phyloP scores from a whole-genome alignment of 2,329 filamentous ascomycete species.

The Aspergillus jensenii region DNA sequence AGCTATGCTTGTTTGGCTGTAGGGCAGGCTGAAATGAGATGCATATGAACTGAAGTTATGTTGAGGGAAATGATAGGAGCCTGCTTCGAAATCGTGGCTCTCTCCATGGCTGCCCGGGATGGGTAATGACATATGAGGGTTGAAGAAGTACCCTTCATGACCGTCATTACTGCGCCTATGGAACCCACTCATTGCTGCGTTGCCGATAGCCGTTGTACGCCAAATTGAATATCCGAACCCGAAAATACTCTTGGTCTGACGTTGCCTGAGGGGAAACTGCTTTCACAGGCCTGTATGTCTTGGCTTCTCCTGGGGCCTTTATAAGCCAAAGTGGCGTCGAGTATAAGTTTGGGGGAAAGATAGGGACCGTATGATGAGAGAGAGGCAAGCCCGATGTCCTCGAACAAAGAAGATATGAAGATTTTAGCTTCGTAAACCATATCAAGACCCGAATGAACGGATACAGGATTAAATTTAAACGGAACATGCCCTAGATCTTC shows the following conservation, averaged over 20 bases:
- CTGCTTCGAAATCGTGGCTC: conserved; percentile 32
- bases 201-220: background rate
- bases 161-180: conserved; percentile 39
- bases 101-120: conserved; percentile 32
- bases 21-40: conserved; percentile 36
- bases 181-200: conserved; percentile 38
- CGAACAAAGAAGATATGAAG: background rate
- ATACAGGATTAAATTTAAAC: conserved; percentile 9
- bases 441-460: background rate
- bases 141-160: conserved; percentile 34
- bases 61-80: conserved; percentile 33
- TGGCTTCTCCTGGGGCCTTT: background rate
- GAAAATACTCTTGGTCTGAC: background rate
- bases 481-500: background rate
- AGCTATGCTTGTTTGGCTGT: conserved; percentile 33
- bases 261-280: background rate
- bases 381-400: background rate
- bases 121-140: conserved; percentile 33
- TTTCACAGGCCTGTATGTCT: background rate
- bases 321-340: background rate
- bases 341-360: background rate
- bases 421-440: background rate
- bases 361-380: no score
- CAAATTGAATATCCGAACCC: background rate
- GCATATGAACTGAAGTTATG: conserved; percentile 39